Evolutionary conservation across 2,329 filamentous ascomycete species (phyloP), one percentile per base, ranked within the genome.

Genomic region (Didymella sp.): DNA sequence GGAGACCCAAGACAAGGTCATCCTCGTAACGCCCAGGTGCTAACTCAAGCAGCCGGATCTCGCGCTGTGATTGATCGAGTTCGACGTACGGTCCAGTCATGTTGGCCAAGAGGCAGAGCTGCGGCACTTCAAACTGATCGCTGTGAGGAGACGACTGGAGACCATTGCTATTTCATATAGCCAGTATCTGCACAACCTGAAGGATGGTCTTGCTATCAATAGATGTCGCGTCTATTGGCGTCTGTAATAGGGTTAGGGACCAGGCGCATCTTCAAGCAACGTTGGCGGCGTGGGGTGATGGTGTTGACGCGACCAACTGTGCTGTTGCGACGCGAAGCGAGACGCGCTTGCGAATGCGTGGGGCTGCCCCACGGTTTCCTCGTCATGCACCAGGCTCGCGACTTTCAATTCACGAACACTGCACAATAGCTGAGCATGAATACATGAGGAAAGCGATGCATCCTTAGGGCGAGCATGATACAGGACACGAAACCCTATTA

Each of bases 11-110:
- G 3, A 17, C n/a, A 12, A 58, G 38, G 5, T 44, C 31, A n/a
- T 58, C 54, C 6, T 52, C 47, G 9, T 49, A 56, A 2, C 19
- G 15, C 2, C 47, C 54, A 5, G 50, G 51, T 12, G 25, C 21
- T 9, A 58, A 47, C 25, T 55, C 46, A 2, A 60, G 35, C 13
- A 58, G n/a, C 3, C 58, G 25, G 9, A 56, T 40, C 8, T 60
- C 42, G 2, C n/a, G 37, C 5, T 12, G 25, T 19, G 31, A 28
- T 24, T 15, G 30, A 8, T 31, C 24, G 7, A 52, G 50, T 25
- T 19, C 24, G 12, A 15, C 19, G 7, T 52, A 52, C 4, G 25
- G 41, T 6, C 24, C 12, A 15, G 30, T 15, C 50, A 52, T 52
- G 27, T 24, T 41, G 47, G n/a, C 7, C 19, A 13, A 21, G 12